Evolutionary conservation across 345 rosid species (phyloP).

Genomic region (Carallia pectinifolia): DNA sequence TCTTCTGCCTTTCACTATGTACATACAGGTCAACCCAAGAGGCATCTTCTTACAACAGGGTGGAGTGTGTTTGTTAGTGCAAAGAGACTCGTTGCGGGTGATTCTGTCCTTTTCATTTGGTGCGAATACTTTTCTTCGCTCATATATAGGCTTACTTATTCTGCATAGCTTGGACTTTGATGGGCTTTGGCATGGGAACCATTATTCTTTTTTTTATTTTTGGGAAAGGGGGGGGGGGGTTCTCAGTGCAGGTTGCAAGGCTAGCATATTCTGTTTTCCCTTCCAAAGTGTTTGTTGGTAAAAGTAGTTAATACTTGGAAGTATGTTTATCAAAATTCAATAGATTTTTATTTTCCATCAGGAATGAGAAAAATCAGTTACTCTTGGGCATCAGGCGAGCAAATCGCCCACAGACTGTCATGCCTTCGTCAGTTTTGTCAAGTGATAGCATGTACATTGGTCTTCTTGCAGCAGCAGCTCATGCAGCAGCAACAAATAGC

Average conservation of each 20-base stretch:
- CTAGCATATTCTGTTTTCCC: background rate
- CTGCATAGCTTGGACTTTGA: background rate
- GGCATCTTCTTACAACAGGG: slow-evolving; percentile 55
- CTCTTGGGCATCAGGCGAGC: slow-evolving; percentile 48
- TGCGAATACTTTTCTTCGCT: slow-evolving; percentile 10
- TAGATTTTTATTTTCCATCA: slow-evolving; percentile 14
- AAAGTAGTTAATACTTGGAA: background rate
- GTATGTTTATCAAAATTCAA: background rate
- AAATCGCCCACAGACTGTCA: slow-evolving; percentile 41
- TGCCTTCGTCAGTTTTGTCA: slow-evolving; percentile 50
- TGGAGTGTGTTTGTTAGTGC: slow-evolving; percentile 61
- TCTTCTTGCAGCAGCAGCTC: slow-evolving; percentile 55
- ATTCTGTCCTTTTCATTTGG: slow-evolving; percentile 52
- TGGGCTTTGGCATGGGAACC: background rate
- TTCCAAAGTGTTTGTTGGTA: background rate
- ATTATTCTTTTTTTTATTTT: background rate
- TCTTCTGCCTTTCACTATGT: background rate
- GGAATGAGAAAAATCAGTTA: slow-evolving; percentile 50
- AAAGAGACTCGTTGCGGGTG: slow-evolving; percentile 54
- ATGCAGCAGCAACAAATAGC: slow-evolving; percentile 50
- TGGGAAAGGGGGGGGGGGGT: too few species aligned
- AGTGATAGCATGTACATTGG: slow-evolving; percentile 59
- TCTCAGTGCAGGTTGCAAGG: background rate
- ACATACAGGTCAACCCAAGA: slow-evolving; percentile 52
- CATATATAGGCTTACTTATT: background rate